Base-by-base conservation (phyloP, 2,329 filamentous ascomycete species). In the Ophiostoma perfectum region DNA sequence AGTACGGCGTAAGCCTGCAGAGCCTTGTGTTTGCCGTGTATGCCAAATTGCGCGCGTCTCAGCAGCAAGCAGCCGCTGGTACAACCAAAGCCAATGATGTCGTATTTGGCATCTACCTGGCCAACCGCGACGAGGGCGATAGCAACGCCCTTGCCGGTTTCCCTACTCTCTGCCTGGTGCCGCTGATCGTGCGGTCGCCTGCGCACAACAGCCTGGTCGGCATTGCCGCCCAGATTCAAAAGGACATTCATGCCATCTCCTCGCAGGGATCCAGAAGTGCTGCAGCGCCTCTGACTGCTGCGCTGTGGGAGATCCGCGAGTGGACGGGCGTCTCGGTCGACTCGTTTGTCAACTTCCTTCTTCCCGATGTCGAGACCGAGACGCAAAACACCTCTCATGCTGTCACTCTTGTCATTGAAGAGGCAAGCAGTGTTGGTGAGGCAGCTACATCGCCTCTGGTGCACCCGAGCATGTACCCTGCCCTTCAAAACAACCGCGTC, bases 321-420 rank as follows among this genome's bases (percentile, higher is more conserved):
- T 97, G 92, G 92, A 94, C 91, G 0, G 90, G 89, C 0, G 78
- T 92, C 1, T 80, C 77, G 67, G 77, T 96, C 0, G 84, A 90
- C 72, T 87, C 84, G 0, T 94, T 91, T 78, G 87, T 97, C 73
- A 97, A 97, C 76, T 95, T 96, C 72, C 77, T 96, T 82, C 66
- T 76, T 87, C 5, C 84, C 3, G 66, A 63, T 42, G 60, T 18
- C 12, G 60, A 16, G 9, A 12, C 68, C 1, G 44, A 27, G 2
- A 47, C 27, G 16, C 52, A 36, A 14, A 41, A 12, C 3, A 27
- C 18, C 9, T 38, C 36, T 5, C 11, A 39, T 3, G 47, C 27
- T 16, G 55, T 67, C 14, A 38, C 42, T 12, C 27, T 63, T 36
- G 44, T 18, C 41, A 44, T 45, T n/a, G 63, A 64, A 11, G 42